A percentile compares a stretch with the other conserved stretches of the same genome.
These are phyloP conservation scores for Tolypocladium endophyticum DNA, from an alignment of 2,329 filamentous ascomycete genomes.

Conservation along the genomic window DNA sequence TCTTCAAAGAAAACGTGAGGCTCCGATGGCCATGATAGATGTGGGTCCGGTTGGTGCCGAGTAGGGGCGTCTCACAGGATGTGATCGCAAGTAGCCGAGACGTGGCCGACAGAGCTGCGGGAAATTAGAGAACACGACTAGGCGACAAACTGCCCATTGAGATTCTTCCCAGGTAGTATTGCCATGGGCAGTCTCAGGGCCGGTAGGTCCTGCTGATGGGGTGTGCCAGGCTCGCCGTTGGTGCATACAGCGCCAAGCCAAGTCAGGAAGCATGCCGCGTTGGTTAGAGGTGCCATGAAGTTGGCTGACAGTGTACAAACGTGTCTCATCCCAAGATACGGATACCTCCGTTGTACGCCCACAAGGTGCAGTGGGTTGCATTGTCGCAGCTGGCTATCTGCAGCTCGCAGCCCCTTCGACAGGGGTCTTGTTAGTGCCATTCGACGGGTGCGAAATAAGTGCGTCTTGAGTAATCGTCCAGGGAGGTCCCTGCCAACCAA, in stretches of 20 bases:
- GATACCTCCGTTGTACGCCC: not conserved
- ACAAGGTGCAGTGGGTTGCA: not conserved
- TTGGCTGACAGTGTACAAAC: not conserved
- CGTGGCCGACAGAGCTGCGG: not conserved
- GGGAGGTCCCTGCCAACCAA: constrained; percentile 1
- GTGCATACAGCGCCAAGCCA: not conserved
- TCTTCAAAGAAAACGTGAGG: not conserved
- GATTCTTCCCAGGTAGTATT: not conserved
- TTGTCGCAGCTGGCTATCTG: not conserved
- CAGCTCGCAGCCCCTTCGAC: not conserved
- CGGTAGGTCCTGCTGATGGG: not conserved
- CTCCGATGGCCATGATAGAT: not conserved
- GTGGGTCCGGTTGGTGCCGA: not conserved
- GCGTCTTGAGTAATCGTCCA: not conserved
- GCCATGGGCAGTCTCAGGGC: not conserved
- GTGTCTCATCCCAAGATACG: not conserved
- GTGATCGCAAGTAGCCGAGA: not conserved
- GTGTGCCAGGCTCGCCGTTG: not conserved
- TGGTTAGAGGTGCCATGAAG: not conserved
- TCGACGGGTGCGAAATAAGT: not conserved
- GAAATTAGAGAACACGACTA: not conserved
- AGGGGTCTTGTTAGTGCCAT: not conserved
- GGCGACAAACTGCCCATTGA: not conserved
- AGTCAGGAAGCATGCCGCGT: not conserved
- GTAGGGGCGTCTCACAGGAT: not conserved